These are phyloP conservation scores for Anisodus tanguticus DNA, from an alignment of 257 asterid species.

Conservation along the genomic window DNA sequence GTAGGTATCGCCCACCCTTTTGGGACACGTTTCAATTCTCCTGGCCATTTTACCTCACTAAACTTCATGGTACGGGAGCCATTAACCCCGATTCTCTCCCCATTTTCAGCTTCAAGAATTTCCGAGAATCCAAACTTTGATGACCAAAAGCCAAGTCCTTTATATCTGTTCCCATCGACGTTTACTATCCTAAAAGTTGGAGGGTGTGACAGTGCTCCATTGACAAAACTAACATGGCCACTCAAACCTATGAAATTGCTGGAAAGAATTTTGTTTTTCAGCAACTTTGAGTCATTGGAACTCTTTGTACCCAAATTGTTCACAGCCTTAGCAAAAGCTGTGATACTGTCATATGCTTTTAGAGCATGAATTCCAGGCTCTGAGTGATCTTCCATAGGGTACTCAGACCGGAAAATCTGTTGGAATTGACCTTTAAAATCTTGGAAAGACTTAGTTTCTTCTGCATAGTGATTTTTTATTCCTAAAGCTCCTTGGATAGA, in stretches of 20 bases:
- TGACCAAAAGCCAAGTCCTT: conserved; percentile 49
- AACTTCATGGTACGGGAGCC: conserved; percentile 27
- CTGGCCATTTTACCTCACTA: conserved; percentile 47
- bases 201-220: conserved; percentile 28
- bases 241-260: conserved; percentile 48
- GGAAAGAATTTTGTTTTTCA: conserved; percentile 34
- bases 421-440: conserved; percentile 38
- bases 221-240: conserved; percentile 39
- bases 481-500: conserved; percentile 51
- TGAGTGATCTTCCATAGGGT: conserved; percentile 39
- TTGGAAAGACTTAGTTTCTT: conserved; percentile 31
- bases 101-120: conserved; percentile 6
- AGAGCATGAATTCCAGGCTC: conserved; percentile 51
- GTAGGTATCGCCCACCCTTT: conserved; percentile 59
- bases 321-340: conserved; percentile 34
- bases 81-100: background rate
- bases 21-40: conserved; percentile 45
- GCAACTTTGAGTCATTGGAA: conserved; percentile 28
- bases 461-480: conserved; percentile 39
- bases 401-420: conserved; percentile 31
- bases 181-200: conserved; percentile 44
- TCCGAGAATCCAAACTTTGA: conserved; percentile 37
- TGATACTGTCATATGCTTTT: conserved; percentile 50
- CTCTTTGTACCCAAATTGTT: conserved; percentile 11
- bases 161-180: conserved; percentile 43